Evolutionary conservation across 352 stramenopile species (phyloP).

Genomic region (Phytophthora ramorum): DNA sequence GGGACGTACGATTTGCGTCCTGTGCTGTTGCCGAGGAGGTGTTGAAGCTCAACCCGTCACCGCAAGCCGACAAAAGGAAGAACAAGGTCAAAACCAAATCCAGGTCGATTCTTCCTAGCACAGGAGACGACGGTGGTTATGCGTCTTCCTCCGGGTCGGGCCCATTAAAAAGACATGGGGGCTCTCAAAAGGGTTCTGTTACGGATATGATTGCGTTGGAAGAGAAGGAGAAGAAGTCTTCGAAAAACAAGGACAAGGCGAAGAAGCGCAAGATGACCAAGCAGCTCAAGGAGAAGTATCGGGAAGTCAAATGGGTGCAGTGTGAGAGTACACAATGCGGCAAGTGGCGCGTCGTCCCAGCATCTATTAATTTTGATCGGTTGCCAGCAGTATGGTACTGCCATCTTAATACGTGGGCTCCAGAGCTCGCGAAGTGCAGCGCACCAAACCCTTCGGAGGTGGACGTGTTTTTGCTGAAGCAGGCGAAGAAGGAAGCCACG

Average conservation of each 20-base stretch:
- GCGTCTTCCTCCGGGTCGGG: constrained; percentile 47
- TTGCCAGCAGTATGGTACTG: constrained; percentile 93
- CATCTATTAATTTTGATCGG: constrained; percentile 87
- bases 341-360: constrained; percentile 96
- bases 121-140: constrained; percentile 43
- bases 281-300: constrained; percentile 83
- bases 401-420: constrained; percentile 81
- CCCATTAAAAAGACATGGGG: constrained; percentile 28
- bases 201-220: constrained; percentile 28
- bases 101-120: constrained; percentile 25
- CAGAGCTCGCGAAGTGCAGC: constrained; percentile 72
- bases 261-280: constrained; percentile 85
- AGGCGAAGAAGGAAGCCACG: constrained; percentile 56
- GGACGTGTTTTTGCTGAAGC: constrained; percentile 70
- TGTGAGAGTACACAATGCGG: constrained; percentile 93
- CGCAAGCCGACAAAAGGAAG: constrained; percentile 36
- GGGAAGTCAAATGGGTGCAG: constrained; percentile 94
- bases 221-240: constrained; percentile 37
- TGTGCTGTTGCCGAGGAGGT: constrained; percentile 93
- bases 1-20: constrained; percentile 84
- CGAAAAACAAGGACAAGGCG: constrained; percentile 70
- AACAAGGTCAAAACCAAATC: constrained; percentile 44
- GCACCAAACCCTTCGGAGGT: constrained; percentile 78
- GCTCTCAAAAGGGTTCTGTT: constrained; percentile 26
- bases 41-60: constrained; percentile 43